Evolutionary conservation across 257 asterid species (phyloP).

Genomic region (Solanum habrochaites): DNA sequence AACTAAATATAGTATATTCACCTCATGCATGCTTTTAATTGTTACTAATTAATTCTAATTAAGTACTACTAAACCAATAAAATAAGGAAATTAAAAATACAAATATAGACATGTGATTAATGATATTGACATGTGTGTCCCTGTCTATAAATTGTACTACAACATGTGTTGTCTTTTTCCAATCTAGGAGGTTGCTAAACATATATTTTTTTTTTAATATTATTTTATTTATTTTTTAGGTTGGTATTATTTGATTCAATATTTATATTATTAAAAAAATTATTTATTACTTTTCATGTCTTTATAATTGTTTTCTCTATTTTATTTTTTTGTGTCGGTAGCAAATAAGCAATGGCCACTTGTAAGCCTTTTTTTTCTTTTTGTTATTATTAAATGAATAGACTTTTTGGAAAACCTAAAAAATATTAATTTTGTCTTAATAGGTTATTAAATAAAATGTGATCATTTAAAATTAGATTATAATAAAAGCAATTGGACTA

Average conservation of each 20-base stretch:
- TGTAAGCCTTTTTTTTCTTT: background rate
- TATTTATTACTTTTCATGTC: background rate
- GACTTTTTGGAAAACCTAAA: background rate
- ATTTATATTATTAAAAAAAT: background rate
- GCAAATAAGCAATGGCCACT: background rate
- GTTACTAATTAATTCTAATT: background rate
- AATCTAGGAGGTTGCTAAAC: background rate
- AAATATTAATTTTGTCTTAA: background rate
- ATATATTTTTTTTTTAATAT: background rate
- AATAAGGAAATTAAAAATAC: background rate
- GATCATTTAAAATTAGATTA: background rate
- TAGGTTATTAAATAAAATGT: background rate
- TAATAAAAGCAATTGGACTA: background rate
- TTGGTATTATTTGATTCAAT: background rate
- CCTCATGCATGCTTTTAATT: background rate
- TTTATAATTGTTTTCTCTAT: background rate
- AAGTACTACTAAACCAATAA: background rate
- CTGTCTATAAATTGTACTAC: background rate
- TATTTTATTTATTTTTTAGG: background rate
- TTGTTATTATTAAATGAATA: background rate
- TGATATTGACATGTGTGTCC: conserved; percentile 5
- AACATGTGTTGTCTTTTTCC: background rate
- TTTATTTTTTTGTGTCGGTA: conserved; percentile 8
- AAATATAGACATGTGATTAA: background rate
- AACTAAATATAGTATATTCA: background rate